Conservation (phyloP, 495 filamentous ascomycete genomes). For the Neurospora sp. region DNA sequence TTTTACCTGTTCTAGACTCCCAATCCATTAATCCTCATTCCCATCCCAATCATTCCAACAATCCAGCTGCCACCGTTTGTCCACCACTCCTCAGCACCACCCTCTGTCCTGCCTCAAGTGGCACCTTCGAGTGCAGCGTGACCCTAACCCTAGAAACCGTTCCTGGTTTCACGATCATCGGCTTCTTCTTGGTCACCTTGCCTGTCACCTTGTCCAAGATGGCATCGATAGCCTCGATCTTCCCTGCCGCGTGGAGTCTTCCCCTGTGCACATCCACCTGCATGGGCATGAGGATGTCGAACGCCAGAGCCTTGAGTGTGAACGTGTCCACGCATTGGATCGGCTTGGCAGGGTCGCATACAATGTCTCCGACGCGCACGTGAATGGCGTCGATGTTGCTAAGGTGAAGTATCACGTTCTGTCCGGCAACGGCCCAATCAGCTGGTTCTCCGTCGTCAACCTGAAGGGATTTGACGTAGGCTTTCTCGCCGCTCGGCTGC, state of each 20-base stretch:
- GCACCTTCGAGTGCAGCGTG: conserved; percentile 63
- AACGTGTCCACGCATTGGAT: conserved; percentile 61
- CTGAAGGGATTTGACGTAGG: conserved; percentile 66
- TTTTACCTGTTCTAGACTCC: neutral
- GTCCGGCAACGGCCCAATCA: conserved; percentile 94
- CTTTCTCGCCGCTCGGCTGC: conserved; percentile 72
- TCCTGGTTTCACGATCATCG: conserved; percentile 68
- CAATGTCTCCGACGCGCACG: conserved; percentile 71
- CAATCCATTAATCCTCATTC: neutral
- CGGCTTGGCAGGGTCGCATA: conserved; percentile 59
- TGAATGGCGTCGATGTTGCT: conserved; percentile 77
- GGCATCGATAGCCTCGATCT: conserved; percentile 58
- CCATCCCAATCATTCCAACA: conserved; percentile 49
- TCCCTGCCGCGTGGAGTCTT: conserved; percentile 66
- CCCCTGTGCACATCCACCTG: conserved; percentile 81
- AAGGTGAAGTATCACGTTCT: conserved; percentile 76
- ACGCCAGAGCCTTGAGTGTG: conserved; percentile 73
- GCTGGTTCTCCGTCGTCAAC: conserved; percentile 52
- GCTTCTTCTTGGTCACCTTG: conserved; percentile 65
- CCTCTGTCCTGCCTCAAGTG: conserved; percentile 65
- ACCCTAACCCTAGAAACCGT: conserved; percentile 55
- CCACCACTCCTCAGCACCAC: conserved; percentile 76
- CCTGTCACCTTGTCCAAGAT: conserved; percentile 68
- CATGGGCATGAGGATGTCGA: conserved; percentile 83
- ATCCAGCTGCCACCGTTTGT: conserved; percentile 75